Percentiles rank a stretch among this genome's conserved stretches.
Conservation (phyloP, 2,329 filamentous ascomycete species). For the Immersiporthe knoxdaviesiana region DNA sequence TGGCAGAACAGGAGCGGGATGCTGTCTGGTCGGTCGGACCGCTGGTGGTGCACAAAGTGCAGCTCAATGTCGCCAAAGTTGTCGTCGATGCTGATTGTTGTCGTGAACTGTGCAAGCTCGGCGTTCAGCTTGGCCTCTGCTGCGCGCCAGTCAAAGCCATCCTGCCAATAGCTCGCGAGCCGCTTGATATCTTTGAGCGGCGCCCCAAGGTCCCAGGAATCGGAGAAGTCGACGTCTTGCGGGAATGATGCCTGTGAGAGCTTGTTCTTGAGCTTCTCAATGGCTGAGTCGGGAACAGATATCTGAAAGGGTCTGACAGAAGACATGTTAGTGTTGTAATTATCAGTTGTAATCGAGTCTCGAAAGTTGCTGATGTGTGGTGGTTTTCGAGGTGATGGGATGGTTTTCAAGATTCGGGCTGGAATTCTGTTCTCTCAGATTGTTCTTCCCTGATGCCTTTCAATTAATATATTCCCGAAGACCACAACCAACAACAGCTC, state of each 20-base stretch:
- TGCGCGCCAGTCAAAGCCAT: conserved; percentile 63
- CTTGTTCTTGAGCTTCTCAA: conserved; percentile 33
- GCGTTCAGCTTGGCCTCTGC: conserved; percentile 61
- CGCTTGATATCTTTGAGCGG: conserved; percentile 64
- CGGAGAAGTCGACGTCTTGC: conserved; percentile 55
- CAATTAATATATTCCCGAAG: background rate
- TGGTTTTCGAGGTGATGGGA: background rate
- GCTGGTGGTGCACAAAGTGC: conserved; percentile 67
- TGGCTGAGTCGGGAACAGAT: conserved; percentile 38
- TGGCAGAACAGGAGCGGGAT: conserved; percentile 47
- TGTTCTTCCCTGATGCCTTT: background rate
- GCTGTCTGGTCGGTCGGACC: conserved; percentile 34
- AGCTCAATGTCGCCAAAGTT: conserved; percentile 62
- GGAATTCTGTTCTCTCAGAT: background rate
- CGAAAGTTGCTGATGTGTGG: background rate
- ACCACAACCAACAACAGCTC: background rate
- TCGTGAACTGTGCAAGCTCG: conserved; percentile 60
- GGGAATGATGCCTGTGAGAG: conserved; percentile 43
- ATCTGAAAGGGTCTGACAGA: conserved; percentile 43
- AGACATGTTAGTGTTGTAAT: conserved; percentile 17
- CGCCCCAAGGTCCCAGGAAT: conserved; percentile 58
- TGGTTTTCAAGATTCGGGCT: background rate
- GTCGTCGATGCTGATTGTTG: conserved; percentile 54
- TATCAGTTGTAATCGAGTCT: background rate
- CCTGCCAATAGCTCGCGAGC: conserved; percentile 60